Evolutionary conservation across 2,329 filamentous ascomycete genomes (phyloP).

Genomic region (Elsinoe arachidis): DNA sequence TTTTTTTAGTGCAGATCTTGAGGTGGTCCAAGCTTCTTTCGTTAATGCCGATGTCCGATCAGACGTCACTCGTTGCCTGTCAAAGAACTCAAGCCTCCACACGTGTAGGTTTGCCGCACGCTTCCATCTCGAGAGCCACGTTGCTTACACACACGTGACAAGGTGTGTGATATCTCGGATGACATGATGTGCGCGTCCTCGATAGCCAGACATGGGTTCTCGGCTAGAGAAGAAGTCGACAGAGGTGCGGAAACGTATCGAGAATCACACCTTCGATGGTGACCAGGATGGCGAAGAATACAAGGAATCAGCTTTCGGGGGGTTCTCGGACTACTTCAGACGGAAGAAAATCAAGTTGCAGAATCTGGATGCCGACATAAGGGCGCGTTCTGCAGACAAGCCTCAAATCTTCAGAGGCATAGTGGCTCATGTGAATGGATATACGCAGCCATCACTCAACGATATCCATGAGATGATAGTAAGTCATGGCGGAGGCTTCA

Average conservation of each 20-base stretch:
- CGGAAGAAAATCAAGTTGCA: slow-evolving; percentile 96
- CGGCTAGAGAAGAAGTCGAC: slow-evolving; percentile 52
- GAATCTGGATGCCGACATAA: slow-evolving; percentile 78
- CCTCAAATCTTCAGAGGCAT: slow-evolving; percentile 84
- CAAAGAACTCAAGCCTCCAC: background rate
- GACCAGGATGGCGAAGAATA: slow-evolving; percentile 89
- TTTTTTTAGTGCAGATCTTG: slow-evolving; percentile 1
- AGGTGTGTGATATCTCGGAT: background rate
- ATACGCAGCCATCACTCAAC: slow-evolving; percentile 87
- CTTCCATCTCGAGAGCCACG: background rate
- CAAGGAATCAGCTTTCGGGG: slow-evolving; percentile 73
- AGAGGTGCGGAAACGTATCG: slow-evolving; percentile 54
- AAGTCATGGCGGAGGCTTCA: slow-evolving; percentile 83
- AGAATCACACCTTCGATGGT: slow-evolving; percentile 59
- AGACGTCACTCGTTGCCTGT: background rate
- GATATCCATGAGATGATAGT: slow-evolving; percentile 84
- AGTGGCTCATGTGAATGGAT: slow-evolving; percentile 87
- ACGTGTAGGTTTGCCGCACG: background rate
- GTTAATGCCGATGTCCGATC: background rate
- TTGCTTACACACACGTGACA: background rate
- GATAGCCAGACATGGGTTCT: slow-evolving; percentile 47
- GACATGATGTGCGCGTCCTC: background rate
- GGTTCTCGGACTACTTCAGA: slow-evolving; percentile 84
- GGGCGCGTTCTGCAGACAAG: slow-evolving; percentile 58
- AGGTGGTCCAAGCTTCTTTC: background rate